A percentile compares a stretch with the other conserved stretches of the same genome.
phyloP scores from a whole-genome alignment of 176 grass and related monocot species.

The Paspalum vaginatum region DNA sequence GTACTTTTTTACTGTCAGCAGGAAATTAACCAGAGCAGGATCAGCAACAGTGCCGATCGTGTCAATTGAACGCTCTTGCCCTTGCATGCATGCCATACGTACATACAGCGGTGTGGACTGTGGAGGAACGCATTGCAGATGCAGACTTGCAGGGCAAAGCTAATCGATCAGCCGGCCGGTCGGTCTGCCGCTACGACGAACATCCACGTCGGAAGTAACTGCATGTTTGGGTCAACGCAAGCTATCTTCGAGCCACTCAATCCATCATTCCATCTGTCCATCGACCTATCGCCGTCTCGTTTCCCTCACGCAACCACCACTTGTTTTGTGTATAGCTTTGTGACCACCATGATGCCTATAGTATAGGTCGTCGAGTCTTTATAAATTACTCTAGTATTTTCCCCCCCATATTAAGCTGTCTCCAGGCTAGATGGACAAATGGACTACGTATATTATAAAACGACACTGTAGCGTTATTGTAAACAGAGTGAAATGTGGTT shows the following conservation, averaged over 20 bases:
- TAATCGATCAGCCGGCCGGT: background rate
- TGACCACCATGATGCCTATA: background rate
- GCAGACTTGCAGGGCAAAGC: background rate
- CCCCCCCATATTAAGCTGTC: no score
- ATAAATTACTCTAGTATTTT: no score
- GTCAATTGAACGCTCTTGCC: slow-evolving; percentile 4
- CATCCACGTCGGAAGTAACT: slow-evolving; percentile 1
- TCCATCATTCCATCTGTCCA: slow-evolving; percentile 67
- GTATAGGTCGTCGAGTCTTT: background rate
- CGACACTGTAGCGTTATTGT: no score
- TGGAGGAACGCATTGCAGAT: background rate
- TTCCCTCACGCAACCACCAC: slow-evolving; percentile 50
- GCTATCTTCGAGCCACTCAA: slow-evolving; percentile 24
- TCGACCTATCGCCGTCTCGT: slow-evolving; percentile 52
- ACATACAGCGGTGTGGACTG: no score
- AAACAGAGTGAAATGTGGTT: no score
- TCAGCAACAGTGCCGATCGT: background rate
- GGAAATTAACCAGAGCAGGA: no score
- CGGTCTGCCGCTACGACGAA: background rate
- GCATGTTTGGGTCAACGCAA: slow-evolving; percentile 37
- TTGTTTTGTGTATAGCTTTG: background rate
- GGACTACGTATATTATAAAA: no score
- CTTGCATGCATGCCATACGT: background rate
- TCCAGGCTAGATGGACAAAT: no score
- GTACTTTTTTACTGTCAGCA: slow-evolving; percentile 47